phyloP scores from a whole-genome alignment of 345 rosid species.

The Viola odorata region DNA sequence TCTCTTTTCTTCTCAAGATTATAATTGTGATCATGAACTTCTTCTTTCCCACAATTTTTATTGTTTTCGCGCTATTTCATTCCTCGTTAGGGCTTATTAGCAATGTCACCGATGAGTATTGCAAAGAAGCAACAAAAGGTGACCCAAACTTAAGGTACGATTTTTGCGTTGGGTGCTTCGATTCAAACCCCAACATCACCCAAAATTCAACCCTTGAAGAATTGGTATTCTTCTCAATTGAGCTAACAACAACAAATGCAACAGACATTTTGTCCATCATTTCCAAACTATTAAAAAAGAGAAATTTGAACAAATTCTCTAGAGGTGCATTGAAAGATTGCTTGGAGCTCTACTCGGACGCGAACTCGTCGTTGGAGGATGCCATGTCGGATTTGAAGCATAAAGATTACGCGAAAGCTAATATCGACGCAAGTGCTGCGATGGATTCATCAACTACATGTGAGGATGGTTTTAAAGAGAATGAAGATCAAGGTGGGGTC shows the following conservation, averaged over 20 bases:
- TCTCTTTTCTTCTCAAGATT: too few relatives aligned
- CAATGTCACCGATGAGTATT: slow-evolving; percentile 17
- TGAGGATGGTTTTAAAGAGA: slow-evolving; percentile 38
- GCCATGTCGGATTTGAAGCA: slow-evolving; percentile 14
- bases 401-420: slow-evolving; percentile 25
- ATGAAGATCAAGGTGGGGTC: slow-evolving; percentile 1
- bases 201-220: slow-evolving; percentile 17
- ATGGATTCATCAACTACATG: slow-evolving; percentile 36
- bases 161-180: slow-evolving; percentile 26
- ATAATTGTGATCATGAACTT: background rate
- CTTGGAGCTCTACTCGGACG: slow-evolving; percentile 31
- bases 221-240: slow-evolving; percentile 19
- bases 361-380: slow-evolving; percentile 10
- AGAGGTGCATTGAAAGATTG: slow-evolving; percentile 27
- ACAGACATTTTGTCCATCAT: slow-evolving; percentile 16
- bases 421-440: slow-evolving; percentile 26
- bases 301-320: slow-evolving; percentile 6
- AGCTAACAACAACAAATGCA: slow-evolving; percentile 17
- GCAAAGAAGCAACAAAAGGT: slow-evolving; percentile 27
- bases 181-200: slow-evolving; percentile 21
- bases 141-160: slow-evolving; percentile 21
- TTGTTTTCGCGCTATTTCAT: slow-evolving; percentile 8
- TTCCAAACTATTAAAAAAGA: slow-evolving; percentile 13
- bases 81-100: slow-evolving; percentile 3
- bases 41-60: background rate